Conservation (phyloP, 495 filamentous ascomycete species). For the Neurospora tetraspora region DNA sequence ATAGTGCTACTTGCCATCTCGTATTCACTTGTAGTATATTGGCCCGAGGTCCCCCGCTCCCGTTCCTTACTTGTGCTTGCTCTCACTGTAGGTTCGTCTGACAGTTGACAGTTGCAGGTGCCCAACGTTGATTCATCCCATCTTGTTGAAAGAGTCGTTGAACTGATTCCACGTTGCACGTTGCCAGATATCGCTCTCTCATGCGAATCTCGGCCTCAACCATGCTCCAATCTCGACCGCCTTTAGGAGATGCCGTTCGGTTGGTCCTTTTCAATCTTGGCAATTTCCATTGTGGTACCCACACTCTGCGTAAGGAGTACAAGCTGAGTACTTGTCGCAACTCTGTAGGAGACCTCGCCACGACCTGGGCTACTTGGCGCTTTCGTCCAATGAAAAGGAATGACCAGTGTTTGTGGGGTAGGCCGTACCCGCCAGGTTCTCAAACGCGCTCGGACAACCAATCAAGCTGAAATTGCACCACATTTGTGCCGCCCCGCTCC, state of each 20-base stretch:
- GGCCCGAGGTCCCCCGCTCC: neutral
- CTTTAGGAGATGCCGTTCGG: neutral
- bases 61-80: neutral
- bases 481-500: constrained; percentile 12
- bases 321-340: neutral
- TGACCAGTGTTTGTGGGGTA: neutral
- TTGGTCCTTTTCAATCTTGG: neutral
- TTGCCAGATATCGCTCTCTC: neutral
- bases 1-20: neutral
- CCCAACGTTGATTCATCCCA: neutral
- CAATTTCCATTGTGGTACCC: neutral
- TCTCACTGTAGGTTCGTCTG: neutral
- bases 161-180: neutral
- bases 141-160: neutral
- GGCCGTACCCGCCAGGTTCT: neutral
- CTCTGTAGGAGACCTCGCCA: constrained; percentile 4
- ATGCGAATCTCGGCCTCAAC: neutral
- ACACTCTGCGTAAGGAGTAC: neutral
- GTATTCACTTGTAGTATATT: neutral
- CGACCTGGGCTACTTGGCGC: constrained; percentile 7
- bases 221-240: neutral
- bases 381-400: constrained; percentile 6
- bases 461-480: constrained; percentile 12
- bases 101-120: neutral
- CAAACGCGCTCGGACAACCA: neutral